Base-by-base conservation (phyloP, 768 basidiomycete genomes). In the Russula sp. region DNA sequence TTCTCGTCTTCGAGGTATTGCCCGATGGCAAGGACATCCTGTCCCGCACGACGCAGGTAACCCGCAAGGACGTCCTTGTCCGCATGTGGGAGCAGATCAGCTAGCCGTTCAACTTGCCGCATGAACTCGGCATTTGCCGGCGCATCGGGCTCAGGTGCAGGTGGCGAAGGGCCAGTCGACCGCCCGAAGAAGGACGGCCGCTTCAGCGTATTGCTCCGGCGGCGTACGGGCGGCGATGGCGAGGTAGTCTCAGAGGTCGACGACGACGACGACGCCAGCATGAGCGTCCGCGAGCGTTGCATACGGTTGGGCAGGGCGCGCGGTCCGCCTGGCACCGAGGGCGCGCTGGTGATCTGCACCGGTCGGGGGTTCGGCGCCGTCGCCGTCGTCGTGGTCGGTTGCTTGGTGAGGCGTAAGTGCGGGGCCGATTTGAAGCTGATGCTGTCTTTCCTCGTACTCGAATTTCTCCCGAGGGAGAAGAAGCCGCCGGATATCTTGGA, bases 1-100 rank as follows among this genome's bases (percentile, higher is more conserved):
- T 86, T 87, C 70, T 90, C 87, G 65, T 93, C 90, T 65, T 90
- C 90, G 11, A 93, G 76, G 71, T 90, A 93, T 69, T 89, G 86
- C 16, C 88, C 88, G 67, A 93, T 90, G n/a, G 90, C 90, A 46
- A 89, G 75, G 46, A 91, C 87, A 72, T 90, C 89, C 69, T 88
- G 83, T 22, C 90, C 90, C 10, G 88, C 77, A 10, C 86, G 79
- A 34, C 82, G 81, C 61, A 93, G 72, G 71, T 93, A 93, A 14
- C 83, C 81, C 42, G 84, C 85, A 8, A 93, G 79, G 2, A 90
- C 74, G 22, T 72, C 75, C 48, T 82, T 79, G 65, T 91, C 83
- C 38, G 86, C 90, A 66, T 86, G 83, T 16, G 90, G 90, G 36
- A 92, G 74, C 43, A 92, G 74, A 63, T 83, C 83, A 1, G 78